Percentiles rank a stretch among this genome's conserved stretches.
Conservation (phyloP, 2,329 filamentous ascomycete species). For the Apiospora marii region DNA sequence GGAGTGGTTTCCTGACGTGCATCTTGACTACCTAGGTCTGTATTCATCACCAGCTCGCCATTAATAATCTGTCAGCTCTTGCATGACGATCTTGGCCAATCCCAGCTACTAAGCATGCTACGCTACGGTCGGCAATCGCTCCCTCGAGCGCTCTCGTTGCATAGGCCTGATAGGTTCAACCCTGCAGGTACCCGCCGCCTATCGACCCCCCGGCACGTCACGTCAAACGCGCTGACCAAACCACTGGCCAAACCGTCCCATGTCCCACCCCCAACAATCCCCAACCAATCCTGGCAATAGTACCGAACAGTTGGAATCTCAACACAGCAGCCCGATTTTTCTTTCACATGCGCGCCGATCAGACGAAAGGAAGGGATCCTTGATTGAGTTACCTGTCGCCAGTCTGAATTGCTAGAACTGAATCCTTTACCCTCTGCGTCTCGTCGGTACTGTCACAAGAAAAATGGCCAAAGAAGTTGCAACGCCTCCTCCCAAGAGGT, state of each 20-base stretch:
- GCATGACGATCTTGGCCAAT: background rate
- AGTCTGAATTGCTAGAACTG: background rate
- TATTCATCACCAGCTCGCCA: background rate
- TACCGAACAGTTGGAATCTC: slow-evolving; percentile 20
- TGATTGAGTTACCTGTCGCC: background rate
- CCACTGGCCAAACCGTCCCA: slow-evolving; percentile 4
- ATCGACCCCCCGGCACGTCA: background rate
- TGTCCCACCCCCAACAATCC: slow-evolving; percentile 5
- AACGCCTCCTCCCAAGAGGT: slow-evolving; percentile 37
- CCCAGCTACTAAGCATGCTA: background rate
- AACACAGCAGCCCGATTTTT: slow-evolving; percentile 7
- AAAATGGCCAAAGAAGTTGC: slow-evolving; percentile 22
- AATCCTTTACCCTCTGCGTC: background rate
- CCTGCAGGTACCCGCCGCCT: slow-evolving; percentile 18
- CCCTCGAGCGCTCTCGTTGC: background rate
- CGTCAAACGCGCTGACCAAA: slow-evolving; percentile 15
- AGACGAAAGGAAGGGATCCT: background rate
- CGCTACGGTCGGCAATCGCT: background rate
- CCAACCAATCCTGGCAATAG: slow-evolving; percentile 15
- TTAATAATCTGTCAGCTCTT: background rate
- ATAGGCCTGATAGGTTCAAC: background rate
- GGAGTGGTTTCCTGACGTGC: background rate
- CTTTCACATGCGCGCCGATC: slow-evolving; percentile 6
- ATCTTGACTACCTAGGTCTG: background rate
- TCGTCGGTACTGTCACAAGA: background rate